Base-by-base conservation (phyloP, 106 monocot genomes). In the Chionographis japonica region DNA sequence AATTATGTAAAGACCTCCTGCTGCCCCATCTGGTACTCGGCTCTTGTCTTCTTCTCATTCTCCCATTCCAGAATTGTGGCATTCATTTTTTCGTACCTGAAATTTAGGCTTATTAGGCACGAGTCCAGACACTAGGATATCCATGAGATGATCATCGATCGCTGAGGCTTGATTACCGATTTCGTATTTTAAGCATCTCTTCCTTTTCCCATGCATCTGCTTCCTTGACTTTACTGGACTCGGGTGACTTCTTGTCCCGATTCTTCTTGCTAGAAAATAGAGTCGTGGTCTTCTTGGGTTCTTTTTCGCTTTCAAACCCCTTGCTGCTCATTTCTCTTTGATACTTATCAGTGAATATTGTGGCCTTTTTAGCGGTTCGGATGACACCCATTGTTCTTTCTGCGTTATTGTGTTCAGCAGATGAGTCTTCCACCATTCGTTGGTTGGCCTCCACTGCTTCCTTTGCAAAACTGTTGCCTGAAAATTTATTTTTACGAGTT, bases 31-130 rank as follows among this genome's bases (percentile, higher is more conserved):
- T 61, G 61, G 38, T 71, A 41, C 66, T 80, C 72, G 3, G 80
- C 83, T 51, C 83, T 86, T 12, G 18, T 39, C 72, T 75, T 90
- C 77, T 83, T 90, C 60, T 80, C 65, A 56, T 72, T 83, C 72
- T 86, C 86, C 90, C 86, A 86, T 58, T 86, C 75, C 27, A 75
- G 53, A 60, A 90, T 86, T 19, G 67, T 80, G 13, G 27, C 12
- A 54, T 39, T 62, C 66, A 52, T 66, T 60, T 80, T 80, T 41
- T 86, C 77, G 56, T 72, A 83, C 67, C 90, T 90, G 71, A 49
- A 58, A 37, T 8, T 46, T 57, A 14, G 50, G 19, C 3, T n/a
- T n/a, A 39, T 1, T 8, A 17, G 38, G 20, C 13, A 35, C 15
- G 14, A 14, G 5, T 68, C 17, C 37, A 40, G 8, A 16, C 40